Base-by-base conservation (phyloP, 768 basidiomycete genomes). In the Mycena sanguinolenta region DNA sequence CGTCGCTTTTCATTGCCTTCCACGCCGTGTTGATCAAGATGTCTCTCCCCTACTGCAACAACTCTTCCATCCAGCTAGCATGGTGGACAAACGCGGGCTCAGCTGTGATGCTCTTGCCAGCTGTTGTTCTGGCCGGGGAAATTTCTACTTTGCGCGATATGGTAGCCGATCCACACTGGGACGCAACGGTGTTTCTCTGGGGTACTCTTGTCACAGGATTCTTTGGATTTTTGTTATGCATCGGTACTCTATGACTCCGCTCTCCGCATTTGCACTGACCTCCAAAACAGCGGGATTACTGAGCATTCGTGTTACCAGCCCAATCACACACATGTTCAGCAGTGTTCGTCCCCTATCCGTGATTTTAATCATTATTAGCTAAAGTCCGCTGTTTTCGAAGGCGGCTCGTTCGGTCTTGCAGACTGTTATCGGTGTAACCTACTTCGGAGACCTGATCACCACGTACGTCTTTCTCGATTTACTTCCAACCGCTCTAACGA, bases 321-420 rank as follows among this genome's bases (percentile, higher is more conserved):
- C 94, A 6, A 87, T 95, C 63, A 94, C 93, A 2, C 94, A 95
- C 78, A 95, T 94, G 92, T 92, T 95, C 80, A 91, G 90, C 19
- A 91, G 87, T 72, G 92, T 93, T 74, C 77, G 90, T 84, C 14
- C 58, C n/a, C 44, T 73, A 54, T 67, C 38, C n/a, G n/a, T n/a
- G 44, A 52, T 64, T 53, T 53, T 58, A 42, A 21, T 54, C 52
- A 34, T 17, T 42, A 67, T 70, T 66, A 64, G 49, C 74, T 65
- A 71, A 50, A 63, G 49, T 53, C 58, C 65, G 52, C 23, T 69
- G 64, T 42, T 32, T 60, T 42, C 59, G 55, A 71, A 92, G 94
- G 92, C 94, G 32, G 92, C 92, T 10, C 86, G 92, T 65, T 93
- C 93, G 9, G 95, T 95, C 23, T 82, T 97, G 27, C 95, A 97